Base-by-base conservation (phyloP, 2,329 filamentous ascomycete species). In the Thermomyces lanuginosus region DNA sequence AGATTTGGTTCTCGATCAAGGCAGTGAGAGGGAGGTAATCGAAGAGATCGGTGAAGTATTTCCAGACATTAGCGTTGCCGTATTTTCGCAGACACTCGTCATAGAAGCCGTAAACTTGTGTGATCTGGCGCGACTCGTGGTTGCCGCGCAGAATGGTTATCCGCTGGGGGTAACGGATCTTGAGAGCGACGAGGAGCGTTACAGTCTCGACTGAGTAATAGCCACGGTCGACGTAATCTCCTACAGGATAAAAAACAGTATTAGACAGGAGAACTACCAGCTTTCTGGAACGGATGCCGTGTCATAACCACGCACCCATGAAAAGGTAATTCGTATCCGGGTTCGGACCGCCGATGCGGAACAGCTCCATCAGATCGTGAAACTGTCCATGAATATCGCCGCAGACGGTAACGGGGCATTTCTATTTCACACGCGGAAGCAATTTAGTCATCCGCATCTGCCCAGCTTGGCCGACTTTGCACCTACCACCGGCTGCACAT, bases 161-260 rank as follows among this genome's bases (percentile, higher is more conserved):
- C 59, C 89, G 81, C 57, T 86, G 76, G 35, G 89, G 89, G 60
- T 95, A 93, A 64, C 89, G 77, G 52, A 95, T 92, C 67, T 95
- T 98, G 53, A 95, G 75, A 38, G 81, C 83, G 45, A 95, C 83
- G 44, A 98, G 76, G 32, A 98, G 73, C 10, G 86, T 92, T 41
- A 98, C 84, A 5, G 89, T 95, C 66, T 98, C 89, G 41, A 98
- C 83, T 15, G 84, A 93, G 64, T 95, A 98, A 65, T 93, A 98
- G 38, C 89, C 89, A 64, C 89, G 76, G 57, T 98, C 89, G 48
- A 98, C 89, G 51, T 95, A 98, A 58, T 98, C 89, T 53, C 89
- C 82, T 91, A 40, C 19, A 30, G 27, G 8, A 32, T 23, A 37
- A 18, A 33, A 32, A 34, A 40, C 34, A 31, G 36, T 19, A 28